Evolutionary conservation across 768 basidiomycete species (phyloP).

Genomic region (Tylopilus felleus): DNA sequence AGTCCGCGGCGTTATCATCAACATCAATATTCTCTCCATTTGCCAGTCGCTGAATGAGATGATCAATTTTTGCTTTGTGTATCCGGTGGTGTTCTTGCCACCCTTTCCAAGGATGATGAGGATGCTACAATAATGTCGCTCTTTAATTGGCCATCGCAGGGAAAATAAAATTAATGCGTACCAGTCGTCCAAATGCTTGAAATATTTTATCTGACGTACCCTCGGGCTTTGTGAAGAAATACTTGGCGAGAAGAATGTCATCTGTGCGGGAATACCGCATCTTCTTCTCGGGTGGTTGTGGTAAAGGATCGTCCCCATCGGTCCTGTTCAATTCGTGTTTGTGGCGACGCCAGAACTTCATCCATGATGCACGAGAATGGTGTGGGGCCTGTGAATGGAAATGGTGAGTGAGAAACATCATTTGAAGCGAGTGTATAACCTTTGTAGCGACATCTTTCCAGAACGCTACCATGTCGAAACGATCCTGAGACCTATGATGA

Average conservation of each 20-base stretch:
- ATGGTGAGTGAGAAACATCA: neutral
- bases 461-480: constrained; percentile 70
- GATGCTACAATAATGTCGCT: constrained; percentile 48
- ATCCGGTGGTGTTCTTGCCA: constrained; percentile 93
- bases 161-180: constrained; percentile 32
- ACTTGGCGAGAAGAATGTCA: constrained; percentile 74
- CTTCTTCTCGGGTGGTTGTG: constrained; percentile 80
- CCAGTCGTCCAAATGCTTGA: constrained; percentile 71
- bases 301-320: constrained; percentile 67
- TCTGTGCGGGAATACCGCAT: constrained; percentile 81
- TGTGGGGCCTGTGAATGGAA: constrained; percentile 65
- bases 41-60: constrained; percentile 60
- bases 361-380: constrained; percentile 90
- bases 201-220: constrained; percentile 85
- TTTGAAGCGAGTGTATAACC: constrained; percentile 35
- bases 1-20: constrained; percentile 26
- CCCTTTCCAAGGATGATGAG: constrained; percentile 91
- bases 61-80: constrained; percentile 83
- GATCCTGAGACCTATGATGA: constrained; percentile 48
- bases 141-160: neutral
- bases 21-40: constrained; percentile 53
- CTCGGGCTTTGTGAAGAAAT: constrained; percentile 68
- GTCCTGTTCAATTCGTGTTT: constrained; percentile 74
- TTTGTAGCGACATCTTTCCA: constrained; percentile 76
- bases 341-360: constrained; percentile 89